phyloP scores from a whole-genome alignment of 2,329 filamentous ascomycete species.

The Basipetospora chlamydospora region DNA sequence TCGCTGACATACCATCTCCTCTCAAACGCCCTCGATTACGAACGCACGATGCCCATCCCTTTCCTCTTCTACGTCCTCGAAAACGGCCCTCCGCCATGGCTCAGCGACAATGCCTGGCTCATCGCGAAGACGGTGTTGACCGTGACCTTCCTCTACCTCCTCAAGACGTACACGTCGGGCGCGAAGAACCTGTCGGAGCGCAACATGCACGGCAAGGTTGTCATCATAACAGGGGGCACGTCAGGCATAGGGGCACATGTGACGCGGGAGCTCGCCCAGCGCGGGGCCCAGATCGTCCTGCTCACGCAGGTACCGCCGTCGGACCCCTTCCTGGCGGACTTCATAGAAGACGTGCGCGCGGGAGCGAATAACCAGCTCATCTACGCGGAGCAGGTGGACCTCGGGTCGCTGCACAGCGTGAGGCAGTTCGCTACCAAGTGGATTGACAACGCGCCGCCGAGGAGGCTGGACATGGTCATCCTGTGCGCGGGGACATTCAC shows the following conservation, averaged over 20 bases:
- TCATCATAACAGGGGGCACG: constrained; percentile 89
- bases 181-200: constrained; percentile 60
- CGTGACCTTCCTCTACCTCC: constrained; percentile 23
- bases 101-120: constrained; percentile 28
- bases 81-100: constrained; percentile 34
- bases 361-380: constrained; percentile 72
- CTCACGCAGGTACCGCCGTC: constrained; percentile 69
- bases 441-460: constrained; percentile 87
- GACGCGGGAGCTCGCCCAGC: constrained; percentile 56
- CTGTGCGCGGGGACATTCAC: constrained; percentile 71
- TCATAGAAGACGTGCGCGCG: constrained; percentile 73
- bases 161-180: constrained; percentile 69
- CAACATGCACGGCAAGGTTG: constrained; percentile 82
- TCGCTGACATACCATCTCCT: no score
- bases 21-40: no score
- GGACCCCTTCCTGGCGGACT: constrained; percentile 84
- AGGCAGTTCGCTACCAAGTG: constrained; percentile 91
- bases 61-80: constrained; percentile 30
- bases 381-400: constrained; percentile 88
- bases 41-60: constrained; percentile 39
- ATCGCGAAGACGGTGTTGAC: constrained; percentile 24
- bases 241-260: constrained; percentile 77
- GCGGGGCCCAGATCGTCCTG: constrained; percentile 82
- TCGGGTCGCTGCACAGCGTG: constrained; percentile 77
- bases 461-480: constrained; percentile 80